Conservation (phyloP, 163 green algal genomes). For the Coccomyxa subellipsoidea region DNA sequence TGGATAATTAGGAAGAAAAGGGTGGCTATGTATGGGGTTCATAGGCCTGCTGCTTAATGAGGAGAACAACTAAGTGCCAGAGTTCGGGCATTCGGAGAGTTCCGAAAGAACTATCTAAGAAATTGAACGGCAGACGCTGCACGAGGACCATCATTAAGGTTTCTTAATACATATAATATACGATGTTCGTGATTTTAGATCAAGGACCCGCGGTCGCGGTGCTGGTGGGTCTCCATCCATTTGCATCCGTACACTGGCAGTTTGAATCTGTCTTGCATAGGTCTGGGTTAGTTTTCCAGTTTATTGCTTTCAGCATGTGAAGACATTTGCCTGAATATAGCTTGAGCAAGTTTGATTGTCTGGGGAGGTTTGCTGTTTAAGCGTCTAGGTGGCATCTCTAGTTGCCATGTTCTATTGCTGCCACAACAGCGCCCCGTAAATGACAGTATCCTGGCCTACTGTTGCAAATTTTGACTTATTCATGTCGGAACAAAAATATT, state of each 20-base stretch:
- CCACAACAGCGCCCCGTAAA: no score
- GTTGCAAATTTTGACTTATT: no score
- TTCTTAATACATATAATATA: neutral
- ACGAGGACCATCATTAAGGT: neutral
- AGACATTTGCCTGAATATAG: no score
- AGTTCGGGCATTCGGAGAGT: neutral
- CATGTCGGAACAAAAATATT: no score
- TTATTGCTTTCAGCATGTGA: no score
- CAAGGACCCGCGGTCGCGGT: neutral
- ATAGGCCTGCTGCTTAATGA: neutral
- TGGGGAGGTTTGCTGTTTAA: no score
- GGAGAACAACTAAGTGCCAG: neutral
- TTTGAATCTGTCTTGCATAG: neutral
- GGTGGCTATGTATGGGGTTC: no score
- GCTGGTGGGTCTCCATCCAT: neutral
- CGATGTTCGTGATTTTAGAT: neutral
- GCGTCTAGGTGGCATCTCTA: no score
- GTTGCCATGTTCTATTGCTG: no score
- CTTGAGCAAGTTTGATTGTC: no score
- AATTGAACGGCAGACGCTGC: neutral
- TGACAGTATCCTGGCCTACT: no score
- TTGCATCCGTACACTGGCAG: neutral
- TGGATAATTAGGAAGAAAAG: no score
- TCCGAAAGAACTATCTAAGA: neutral
- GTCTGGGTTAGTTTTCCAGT: neutral